Percentiles rank a stretch among this genome's conserved stretches.
phyloP scores from a whole-genome alignment of 2,329 filamentous ascomycete genomes.

The Helminthosporium solani region DNA sequence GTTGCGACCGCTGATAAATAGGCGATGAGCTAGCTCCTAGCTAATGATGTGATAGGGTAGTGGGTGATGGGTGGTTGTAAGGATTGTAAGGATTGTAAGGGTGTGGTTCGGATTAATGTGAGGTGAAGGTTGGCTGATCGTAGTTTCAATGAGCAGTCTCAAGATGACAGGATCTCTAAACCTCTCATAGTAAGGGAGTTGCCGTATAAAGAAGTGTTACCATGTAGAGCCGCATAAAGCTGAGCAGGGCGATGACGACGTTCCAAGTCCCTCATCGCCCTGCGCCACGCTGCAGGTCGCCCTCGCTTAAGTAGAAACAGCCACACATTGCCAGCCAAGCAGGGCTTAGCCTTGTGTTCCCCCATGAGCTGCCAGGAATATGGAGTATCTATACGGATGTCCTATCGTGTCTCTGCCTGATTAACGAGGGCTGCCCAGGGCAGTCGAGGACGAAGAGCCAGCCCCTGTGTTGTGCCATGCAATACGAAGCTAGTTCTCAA shows the following conservation, averaged over 20 bases:
- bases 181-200: neutral
- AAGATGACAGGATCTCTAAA: neutral
- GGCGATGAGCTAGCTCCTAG: too few relatives aligned
- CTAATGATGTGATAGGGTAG: too few relatives aligned
- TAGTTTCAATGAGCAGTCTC: too few relatives aligned
- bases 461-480: too few relatives aligned
- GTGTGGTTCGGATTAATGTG: neutral
- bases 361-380: too few relatives aligned
- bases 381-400: neutral
- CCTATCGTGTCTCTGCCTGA: neutral
- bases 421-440: neutral
- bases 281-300: slow-evolving; percentile 3
- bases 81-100: too few relatives aligned
- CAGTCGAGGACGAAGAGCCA: too few relatives aligned
- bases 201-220: neutral
- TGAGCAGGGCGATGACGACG: slow-evolving; percentile 2
- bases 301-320: slow-evolving; percentile 2
- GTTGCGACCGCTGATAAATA: neutral
- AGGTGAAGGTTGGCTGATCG: neutral
- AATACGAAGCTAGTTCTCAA: too few relatives aligned
- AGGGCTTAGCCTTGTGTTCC: neutral
- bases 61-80: neutral
- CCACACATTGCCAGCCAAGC: neutral
- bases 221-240: neutral
- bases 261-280: slow-evolving; percentile 1